Evolutionary conservation across 805 yeast genomes (phyloP), one percentile per base, ranked within the genome.

Genomic region (Barnettozyma wickerhamii): DNA sequence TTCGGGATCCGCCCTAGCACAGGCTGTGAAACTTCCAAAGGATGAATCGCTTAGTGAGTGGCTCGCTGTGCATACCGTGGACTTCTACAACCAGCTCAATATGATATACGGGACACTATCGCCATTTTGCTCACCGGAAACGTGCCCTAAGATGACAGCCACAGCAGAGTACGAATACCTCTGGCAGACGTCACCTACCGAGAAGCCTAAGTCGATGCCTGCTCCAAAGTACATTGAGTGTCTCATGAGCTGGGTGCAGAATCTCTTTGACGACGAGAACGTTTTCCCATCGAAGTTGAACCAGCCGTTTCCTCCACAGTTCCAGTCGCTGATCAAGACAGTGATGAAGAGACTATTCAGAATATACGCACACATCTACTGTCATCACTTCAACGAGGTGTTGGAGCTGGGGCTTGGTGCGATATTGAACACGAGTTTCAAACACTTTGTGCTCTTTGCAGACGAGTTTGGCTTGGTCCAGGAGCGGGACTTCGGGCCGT

Each of bases 21-120:
- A 88, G 62, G 98, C 98, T 0, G 98, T 91, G 18, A 84, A 84
- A 57, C 69, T 93, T 21, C 99, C 99, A 14, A 84, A 77, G 51
- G 98, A 93, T 46, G 99, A 91, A 63, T 93, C 87, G 54, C 58
- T 80, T 41, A 82, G 84, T 53, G 99, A 91, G 61, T 91, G 99
- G 99, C 65, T 91, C 42, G 98, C 99, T 0, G 95, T 90, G 10
- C 96, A 91, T 60, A 93, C 91, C n/a, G 97, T 90, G 14, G 98
- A 91, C 62, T 93, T 91, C 59, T 91, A 86, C 66, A 90, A 90
- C 60, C 99, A 91, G 60, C 82, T 91, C 50, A 91, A 91, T 64
- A 93, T 91, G 99, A 69, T 91, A 7, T 91, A 93, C 54, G 96
- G 97, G 9, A 80, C 97, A 4, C 85, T 93, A 49, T 91, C 98